phyloP scores from a whole-genome alignment of 2,329 filamentous ascomycete species.

The Aspergillus persii region DNA sequence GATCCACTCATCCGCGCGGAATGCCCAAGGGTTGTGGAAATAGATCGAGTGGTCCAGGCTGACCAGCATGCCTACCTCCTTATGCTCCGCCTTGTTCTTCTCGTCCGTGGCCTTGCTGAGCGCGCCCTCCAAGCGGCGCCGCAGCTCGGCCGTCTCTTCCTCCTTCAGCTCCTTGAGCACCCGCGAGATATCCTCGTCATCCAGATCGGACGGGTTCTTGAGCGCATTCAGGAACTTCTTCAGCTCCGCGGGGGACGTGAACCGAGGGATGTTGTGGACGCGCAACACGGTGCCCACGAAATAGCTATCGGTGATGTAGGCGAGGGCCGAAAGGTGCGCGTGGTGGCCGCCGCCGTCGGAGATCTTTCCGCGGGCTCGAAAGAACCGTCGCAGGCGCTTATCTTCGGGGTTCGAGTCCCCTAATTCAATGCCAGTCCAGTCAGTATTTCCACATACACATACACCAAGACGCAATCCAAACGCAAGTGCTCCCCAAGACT shows the following conservation, averaged over 20 bases:
- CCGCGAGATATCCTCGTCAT: conserved; percentile 38
- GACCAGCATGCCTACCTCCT: conserved; percentile 51
- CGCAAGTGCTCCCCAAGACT: conserved; percentile 13
- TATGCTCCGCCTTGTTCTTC: conserved; percentile 26
- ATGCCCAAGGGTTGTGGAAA: conserved; percentile 49
- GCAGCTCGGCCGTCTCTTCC: conserved; percentile 42
- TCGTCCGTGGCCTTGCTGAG: conserved; percentile 26
- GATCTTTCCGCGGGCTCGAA: conserved; percentile 61
- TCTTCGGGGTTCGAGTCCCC: conserved; percentile 55
- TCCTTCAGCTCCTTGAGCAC: conserved; percentile 44
- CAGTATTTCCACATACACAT: not conserved
- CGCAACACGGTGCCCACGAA: conserved; percentile 88
- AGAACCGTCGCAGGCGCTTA: conserved; percentile 62
- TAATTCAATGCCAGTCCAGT: conserved; percentile 23
- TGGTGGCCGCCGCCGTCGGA: conserved; percentile 69
- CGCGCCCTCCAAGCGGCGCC: conserved; percentile 33
- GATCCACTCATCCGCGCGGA: conserved; percentile 53
- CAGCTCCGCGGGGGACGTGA: conserved; percentile 53
- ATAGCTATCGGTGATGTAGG: conserved; percentile 89
- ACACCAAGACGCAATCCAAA: not conserved
- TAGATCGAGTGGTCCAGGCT: conserved; percentile 52
- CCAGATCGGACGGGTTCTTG: conserved; percentile 45
- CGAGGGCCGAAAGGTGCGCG: conserved; percentile 81
- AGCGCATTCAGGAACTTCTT: conserved; percentile 39
- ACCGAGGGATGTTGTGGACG: conserved; percentile 77